Base-by-base conservation (phyloP, 83 land plant species). In the Larix sibirica region DNA sequence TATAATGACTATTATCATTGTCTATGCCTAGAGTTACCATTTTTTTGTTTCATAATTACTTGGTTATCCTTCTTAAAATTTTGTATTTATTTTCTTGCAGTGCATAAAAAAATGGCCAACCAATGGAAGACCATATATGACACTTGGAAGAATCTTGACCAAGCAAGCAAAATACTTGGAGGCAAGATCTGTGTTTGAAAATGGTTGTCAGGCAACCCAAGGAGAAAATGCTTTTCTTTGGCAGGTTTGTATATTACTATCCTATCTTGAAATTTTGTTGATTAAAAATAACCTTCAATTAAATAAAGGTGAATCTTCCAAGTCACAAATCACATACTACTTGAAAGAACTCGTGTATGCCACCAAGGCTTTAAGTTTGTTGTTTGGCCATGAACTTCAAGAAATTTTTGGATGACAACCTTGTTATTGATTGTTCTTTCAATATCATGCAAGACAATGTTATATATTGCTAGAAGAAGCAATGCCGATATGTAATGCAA, bases 151-250 rank as follows among this genome's bases (percentile, higher is more conserved):
- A 76, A 26, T 86, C 26, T 73, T 92, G 61, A 85, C 83, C n/a
- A 94, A 90, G 89, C 92, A 90, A 42, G 80, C 85, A 42, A 94
- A 86, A 60, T 79, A 31, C 28, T 77, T 62, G 13, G 95, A 92
- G 79, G 96, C 96, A 31, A 84, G 93, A 77, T 77, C 89, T 42
- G 88, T 92, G 18, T 94, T 90, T 83, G 96, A 90, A 65, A 88
- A 82, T 81, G 96, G 95, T 13, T 92, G 93, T 82, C 96, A 94
- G 80, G 93, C 90, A 26, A 87, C 91, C 0, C 91, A 91, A 83
- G 96, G 96, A 54, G 96, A 92, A 87, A 94, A 94, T 83, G 40
- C 96, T 1, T 94, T 84, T 79, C 87, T 94, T 62, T 94, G 96
- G 96, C 96, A 94, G 96, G 95, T 94, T 62, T 17, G 69, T 82